A percentile compares a stretch with the other conserved stretches of the same genome.
phyloP scores from a whole-genome alignment of 192 early-diverging fungal species.

The Bifiguratus adelaidae region DNA sequence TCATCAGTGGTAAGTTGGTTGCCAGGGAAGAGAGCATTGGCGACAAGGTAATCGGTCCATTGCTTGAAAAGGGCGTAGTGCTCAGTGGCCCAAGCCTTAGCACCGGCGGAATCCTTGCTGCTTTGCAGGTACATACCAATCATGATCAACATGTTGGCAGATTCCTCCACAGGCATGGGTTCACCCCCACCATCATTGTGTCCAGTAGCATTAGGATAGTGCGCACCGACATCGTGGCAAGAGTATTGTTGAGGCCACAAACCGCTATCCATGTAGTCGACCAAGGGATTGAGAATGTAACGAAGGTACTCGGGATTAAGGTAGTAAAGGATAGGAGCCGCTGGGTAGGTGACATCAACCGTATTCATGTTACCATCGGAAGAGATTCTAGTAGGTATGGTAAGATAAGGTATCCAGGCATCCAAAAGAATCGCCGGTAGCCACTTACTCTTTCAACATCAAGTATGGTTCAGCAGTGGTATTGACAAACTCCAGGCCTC shows the following conservation, averaged over 20 bases:
- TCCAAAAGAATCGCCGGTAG: too few relatives aligned
- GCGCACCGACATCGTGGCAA: constrained; percentile 1
- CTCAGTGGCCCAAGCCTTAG: neutral
- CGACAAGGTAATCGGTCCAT: constrained; percentile 2
- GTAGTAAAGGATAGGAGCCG: neutral
- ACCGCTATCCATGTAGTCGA: constrained; percentile 1
- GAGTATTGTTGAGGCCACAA: constrained; percentile 1
- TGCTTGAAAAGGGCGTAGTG: constrained; percentile 1
- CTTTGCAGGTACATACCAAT: neutral
- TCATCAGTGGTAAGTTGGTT: constrained; percentile 5
- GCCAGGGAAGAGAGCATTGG: neutral
- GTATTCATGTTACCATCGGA: constrained; percentile 5
- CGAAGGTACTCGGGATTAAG: neutral
- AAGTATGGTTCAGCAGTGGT: neutral
- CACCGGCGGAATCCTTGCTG: neutral
- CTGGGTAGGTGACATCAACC: constrained; percentile 1
- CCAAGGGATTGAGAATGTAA: neutral
- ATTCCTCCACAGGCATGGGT: constrained; percentile 3
- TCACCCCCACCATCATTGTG: constrained; percentile 1
- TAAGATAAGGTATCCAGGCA: too few relatives aligned
- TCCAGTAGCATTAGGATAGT: constrained; percentile 5
- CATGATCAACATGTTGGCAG: constrained; percentile 4
- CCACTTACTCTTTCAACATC: neutral
- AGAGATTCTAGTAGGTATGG: too few relatives aligned
- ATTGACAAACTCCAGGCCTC: neutral